phyloP scores from a whole-genome alignment of 2,329 filamentous ascomycete species.

The Trichoderma sp. region DNA sequence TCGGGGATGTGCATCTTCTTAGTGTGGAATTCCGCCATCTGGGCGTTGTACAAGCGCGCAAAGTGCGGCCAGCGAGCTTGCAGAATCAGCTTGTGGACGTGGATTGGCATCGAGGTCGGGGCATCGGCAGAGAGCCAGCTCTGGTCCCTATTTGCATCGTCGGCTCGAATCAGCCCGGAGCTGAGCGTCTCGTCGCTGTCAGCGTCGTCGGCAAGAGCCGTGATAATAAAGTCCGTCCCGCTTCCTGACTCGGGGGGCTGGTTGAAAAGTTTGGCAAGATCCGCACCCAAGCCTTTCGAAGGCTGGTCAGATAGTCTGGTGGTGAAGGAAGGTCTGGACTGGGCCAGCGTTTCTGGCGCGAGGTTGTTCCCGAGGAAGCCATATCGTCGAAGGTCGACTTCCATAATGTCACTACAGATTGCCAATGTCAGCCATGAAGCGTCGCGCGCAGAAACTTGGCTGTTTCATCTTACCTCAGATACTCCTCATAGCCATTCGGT shows the following conservation, averaged over 20 bases:
- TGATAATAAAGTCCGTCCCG: conserved; percentile 88
- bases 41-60: conserved; percentile 82
- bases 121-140: conserved; percentile 64
- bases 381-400: conserved; percentile 88
- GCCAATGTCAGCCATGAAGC: neutral
- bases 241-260: conserved; percentile 80
- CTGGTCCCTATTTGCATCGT: conserved; percentile 48
- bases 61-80: conserved; percentile 98
- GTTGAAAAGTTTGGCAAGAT: conserved; percentile 86
- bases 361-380: conserved; percentile 84
- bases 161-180: conserved; percentile 52
- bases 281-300: conserved; percentile 74
- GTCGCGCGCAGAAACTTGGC: neutral
- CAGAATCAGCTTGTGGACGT: conserved; percentile 93
- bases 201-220: conserved; percentile 78
- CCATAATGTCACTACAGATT: conserved; percentile 73
- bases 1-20: conserved; percentile 98
- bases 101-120: conserved; percentile 77
- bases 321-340: conserved; percentile 53
- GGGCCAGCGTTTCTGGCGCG: conserved; percentile 55
- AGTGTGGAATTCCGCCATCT: conserved; percentile 97
- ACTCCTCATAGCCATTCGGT: conserved; percentile 78
- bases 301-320: conserved; percentile 54
- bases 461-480: conserved; percentile 60
- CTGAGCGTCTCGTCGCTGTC: conserved; percentile 66